These are phyloP conservation scores for Lactarius pseudohatsudake DNA, from an alignment of 768 basidiomycete genomes.

Conservation along the genomic window DNA sequence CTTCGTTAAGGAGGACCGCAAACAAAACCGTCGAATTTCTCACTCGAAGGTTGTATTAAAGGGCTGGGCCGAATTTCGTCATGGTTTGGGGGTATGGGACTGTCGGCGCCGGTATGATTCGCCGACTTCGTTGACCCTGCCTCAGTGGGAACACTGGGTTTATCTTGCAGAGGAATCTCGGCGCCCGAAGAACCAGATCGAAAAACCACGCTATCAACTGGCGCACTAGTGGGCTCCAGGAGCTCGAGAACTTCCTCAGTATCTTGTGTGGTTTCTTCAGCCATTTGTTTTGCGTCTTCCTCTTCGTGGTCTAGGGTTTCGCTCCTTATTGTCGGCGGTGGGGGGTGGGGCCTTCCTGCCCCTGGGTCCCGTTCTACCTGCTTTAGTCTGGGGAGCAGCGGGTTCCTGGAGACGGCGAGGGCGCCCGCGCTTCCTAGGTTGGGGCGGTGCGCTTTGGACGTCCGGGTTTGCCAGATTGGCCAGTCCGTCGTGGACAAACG, in stretches of 20 bases:
- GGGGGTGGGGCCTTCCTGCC: constrained; percentile 15
- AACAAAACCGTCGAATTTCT: background rate
- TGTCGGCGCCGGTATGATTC: background rate
- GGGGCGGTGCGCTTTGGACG: background rate
- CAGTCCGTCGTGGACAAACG: background rate
- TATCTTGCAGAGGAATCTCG: constrained; percentile 1
- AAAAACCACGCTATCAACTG: background rate
- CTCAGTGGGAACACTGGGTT: background rate
- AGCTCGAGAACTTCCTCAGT: constrained; percentile 18
- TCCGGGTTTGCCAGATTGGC: background rate
- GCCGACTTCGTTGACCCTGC: constrained; percentile 4
- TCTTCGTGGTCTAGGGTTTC: constrained; percentile 13
- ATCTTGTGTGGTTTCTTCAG: constrained; percentile 4
- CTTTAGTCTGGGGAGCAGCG: background rate
- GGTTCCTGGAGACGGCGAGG: constrained; percentile 1
- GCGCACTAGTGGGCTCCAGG: constrained; percentile 18
- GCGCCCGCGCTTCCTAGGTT: background rate
- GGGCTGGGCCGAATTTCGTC: constrained; percentile 16
- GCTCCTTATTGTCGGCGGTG: constrained; percentile 10
- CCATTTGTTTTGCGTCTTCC: constrained; percentile 6
- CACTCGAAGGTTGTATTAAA: constrained; percentile 15
- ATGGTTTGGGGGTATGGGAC: background rate
- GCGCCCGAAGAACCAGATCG: constrained; percentile 3
- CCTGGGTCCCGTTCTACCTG: constrained; percentile 2
- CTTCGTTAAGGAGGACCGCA: background rate